phyloP scores from a whole-genome alignment of 2,329 filamentous ascomycete genomes.

The Hymenoscyphus occultus region DNA sequence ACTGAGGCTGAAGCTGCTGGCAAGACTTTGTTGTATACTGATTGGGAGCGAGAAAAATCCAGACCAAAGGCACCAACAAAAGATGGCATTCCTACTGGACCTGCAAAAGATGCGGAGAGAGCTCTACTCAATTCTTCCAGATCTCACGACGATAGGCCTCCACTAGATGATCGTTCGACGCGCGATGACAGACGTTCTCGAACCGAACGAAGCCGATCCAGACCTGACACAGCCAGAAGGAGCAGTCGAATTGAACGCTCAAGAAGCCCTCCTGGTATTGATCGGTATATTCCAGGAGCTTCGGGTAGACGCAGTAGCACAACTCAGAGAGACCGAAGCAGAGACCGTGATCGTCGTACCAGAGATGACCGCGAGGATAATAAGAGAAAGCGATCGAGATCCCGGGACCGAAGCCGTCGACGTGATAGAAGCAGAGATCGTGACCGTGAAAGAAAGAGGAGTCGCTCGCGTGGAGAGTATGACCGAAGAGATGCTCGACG shows the following conservation, averaged over 20 bases:
- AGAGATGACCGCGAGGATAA: constrained; percentile 11
- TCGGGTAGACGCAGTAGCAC: constrained; percentile 29
- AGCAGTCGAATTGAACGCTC: constrained; percentile 33
- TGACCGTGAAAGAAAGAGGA: constrained; percentile 8
- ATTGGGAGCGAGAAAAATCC: constrained; percentile 20
- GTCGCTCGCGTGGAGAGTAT: constrained; percentile 8
- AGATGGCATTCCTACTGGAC: constrained; percentile 11
- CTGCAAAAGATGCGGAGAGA: constrained; percentile 4
- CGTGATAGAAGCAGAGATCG: constrained; percentile 11
- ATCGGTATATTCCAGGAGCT: constrained; percentile 35
- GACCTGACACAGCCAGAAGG: constrained; percentile 25
- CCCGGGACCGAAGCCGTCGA: constrained; percentile 24
- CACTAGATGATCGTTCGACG: constrained; percentile 22
- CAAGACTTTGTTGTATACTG: constrained; percentile 47
- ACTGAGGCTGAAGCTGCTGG: constrained; percentile 59
- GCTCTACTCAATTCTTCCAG: not conserved
- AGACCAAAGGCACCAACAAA: constrained; percentile 6
- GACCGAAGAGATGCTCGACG: constrained; percentile 8
- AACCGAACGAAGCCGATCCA: constrained; percentile 34
- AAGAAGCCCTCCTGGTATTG: constrained; percentile 35
- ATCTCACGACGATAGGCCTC: constrained; percentile 22
- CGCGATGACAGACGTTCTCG: constrained; percentile 22
- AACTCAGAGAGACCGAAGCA: constrained; percentile 14
- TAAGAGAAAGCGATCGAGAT: constrained; percentile 10
- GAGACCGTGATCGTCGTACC: constrained; percentile 5